Evolutionary conservation across 1,284 basidiomycete species (phyloP).

Genomic region (Amylostereum areolatum): DNA sequence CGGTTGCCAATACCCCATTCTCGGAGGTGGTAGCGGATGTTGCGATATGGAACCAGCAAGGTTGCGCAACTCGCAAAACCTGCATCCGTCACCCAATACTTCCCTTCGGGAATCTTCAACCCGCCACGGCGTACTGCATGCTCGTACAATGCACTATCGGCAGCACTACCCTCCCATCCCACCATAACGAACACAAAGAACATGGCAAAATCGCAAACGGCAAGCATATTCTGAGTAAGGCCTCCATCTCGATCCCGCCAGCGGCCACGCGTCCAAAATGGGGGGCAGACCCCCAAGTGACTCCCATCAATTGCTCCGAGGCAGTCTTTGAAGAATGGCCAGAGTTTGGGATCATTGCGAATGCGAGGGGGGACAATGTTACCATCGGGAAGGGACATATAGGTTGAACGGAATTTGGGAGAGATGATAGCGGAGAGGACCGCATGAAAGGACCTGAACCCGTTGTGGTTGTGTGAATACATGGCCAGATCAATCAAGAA

Average conservation of each 20-base stretch:
- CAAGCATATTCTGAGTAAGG: conserved; percentile 20
- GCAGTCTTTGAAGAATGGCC: conserved; percentile 15
- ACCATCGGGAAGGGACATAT: conserved; percentile 8
- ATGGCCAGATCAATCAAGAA: too few species aligned
- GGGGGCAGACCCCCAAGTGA: conserved; percentile 11
- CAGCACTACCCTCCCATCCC: conserved; percentile 31
- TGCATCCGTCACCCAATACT: conserved; percentile 26
- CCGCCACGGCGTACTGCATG: background rate
- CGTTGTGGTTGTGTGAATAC: too few species aligned
- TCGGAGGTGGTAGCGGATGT: conserved; percentile 28
- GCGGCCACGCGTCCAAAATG: background rate
- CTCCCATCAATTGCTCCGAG: conserved; percentile 21
- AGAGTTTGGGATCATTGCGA: conserved; percentile 13
- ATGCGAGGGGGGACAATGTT: conserved; percentile 8
- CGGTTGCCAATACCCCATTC: conserved; percentile 24
- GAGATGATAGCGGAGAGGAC: conserved; percentile 2
- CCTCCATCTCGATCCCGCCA: conserved; percentile 18
- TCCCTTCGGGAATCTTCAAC: conserved; percentile 13
- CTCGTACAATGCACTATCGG: conserved; percentile 25
- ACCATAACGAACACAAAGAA: conserved; percentile 24
- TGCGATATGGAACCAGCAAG: conserved; percentile 27
- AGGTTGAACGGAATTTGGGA: conserved; percentile 2
- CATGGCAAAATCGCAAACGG: conserved; percentile 17
- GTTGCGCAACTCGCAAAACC: conserved; percentile 24
- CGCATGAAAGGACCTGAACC: conserved; percentile 8